Percentiles rank a stretch among this genome's conserved stretches.
Evolutionary conservation across 495 filamentous ascomycete species (phyloP).

Genomic region (Neohortaea acidophila): DNA sequence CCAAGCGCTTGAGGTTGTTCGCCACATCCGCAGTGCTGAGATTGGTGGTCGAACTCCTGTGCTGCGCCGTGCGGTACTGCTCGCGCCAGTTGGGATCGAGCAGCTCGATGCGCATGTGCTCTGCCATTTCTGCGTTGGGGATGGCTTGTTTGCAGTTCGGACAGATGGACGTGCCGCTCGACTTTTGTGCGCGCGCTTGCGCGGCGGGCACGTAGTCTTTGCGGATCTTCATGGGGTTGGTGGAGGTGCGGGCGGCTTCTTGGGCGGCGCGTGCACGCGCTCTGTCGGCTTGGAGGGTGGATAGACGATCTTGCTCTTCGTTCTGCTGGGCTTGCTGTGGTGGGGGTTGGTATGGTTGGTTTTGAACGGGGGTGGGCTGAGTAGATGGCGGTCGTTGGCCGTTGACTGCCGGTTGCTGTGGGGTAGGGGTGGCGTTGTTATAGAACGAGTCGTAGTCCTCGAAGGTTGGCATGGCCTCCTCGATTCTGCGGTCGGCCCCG

Average conservation of each 20-base stretch:
- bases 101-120: slow-evolving; percentile 92
- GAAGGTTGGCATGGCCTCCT: slow-evolving; percentile 86
- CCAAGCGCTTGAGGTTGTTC: slow-evolving; percentile 89
- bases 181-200: slow-evolving; percentile 45
- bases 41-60: slow-evolving; percentile 73
- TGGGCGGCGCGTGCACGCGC: slow-evolving; percentile 63
- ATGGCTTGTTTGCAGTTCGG: slow-evolving; percentile 90
- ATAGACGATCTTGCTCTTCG: slow-evolving; percentile 51
- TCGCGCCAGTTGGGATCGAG: slow-evolving; percentile 94
- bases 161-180: slow-evolving; percentile 50
- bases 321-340: slow-evolving; percentile 34
- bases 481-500: slow-evolving; percentile 61
- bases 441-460: slow-evolving; percentile 26
- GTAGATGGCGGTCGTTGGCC: slow-evolving; percentile 11
- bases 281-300: slow-evolving; percentile 52
- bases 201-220: slow-evolving; percentile 83
- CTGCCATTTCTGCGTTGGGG: slow-evolving; percentile 68
- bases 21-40: slow-evolving; percentile 75
- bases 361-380: slow-evolving; percentile 11
- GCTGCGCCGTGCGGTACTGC: slow-evolving; percentile 74
- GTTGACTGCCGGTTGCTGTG: slow-evolving; percentile 3
- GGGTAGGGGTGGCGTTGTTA: background rate
- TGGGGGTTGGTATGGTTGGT: slow-evolving; percentile 11
- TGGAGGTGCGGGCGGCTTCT: slow-evolving; percentile 46
- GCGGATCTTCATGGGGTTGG: slow-evolving; percentile 79